Percentiles rank a stretch among this genome's conserved stretches.
These are phyloP conservation scores for Fomitopsis betulina DNA, from an alignment of 1,284 basidiomycete genomes.

Conservation along the genomic window DNA sequence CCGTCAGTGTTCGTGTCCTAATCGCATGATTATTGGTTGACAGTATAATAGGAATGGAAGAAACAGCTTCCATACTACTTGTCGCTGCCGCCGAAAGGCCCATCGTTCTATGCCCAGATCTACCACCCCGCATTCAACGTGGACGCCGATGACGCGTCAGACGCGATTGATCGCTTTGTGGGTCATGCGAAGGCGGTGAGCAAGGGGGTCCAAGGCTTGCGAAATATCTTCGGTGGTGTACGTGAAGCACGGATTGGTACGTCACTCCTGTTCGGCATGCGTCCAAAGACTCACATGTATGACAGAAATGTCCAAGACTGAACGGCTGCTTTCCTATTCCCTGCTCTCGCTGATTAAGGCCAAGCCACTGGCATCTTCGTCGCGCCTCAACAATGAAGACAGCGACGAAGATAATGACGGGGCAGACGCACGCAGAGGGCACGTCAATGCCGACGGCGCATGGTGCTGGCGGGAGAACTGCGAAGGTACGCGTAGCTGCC, in stretches of 20 bases:
- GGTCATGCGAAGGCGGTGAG: constrained; percentile 60
- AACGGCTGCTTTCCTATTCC: constrained; percentile 65
- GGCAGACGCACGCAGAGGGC: constrained; percentile 38
- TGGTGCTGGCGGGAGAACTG: constrained; percentile 86
- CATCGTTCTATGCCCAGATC: constrained; percentile 73
- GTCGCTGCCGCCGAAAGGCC: constrained; percentile 55
- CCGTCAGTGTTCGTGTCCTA: constrained; percentile 36
- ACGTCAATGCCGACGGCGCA: constrained; percentile 69
- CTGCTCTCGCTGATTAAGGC: constrained; percentile 67
- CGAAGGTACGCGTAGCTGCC: constrained; percentile 39
- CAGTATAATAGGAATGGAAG: constrained; percentile 62
- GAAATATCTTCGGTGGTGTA: constrained; percentile 54
- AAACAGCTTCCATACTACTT: constrained; percentile 58
- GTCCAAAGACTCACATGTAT: not conserved
- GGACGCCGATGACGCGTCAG: constrained; percentile 63
- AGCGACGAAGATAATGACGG: constrained; percentile 42
- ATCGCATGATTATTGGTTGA: not conserved
- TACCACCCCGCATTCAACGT: constrained; percentile 84
- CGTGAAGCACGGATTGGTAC: constrained; percentile 65
- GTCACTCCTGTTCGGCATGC: constrained; percentile 17
- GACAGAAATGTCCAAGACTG: constrained; percentile 70
- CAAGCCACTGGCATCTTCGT: constrained; percentile 50
- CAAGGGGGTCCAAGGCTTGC: constrained; percentile 61
- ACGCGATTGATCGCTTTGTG: constrained; percentile 57
- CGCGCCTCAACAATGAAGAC: constrained; percentile 36